Evolutionary conservation across 73 alveolate species (phyloP).

Genomic region (Tetrahymena borealis): DNA sequence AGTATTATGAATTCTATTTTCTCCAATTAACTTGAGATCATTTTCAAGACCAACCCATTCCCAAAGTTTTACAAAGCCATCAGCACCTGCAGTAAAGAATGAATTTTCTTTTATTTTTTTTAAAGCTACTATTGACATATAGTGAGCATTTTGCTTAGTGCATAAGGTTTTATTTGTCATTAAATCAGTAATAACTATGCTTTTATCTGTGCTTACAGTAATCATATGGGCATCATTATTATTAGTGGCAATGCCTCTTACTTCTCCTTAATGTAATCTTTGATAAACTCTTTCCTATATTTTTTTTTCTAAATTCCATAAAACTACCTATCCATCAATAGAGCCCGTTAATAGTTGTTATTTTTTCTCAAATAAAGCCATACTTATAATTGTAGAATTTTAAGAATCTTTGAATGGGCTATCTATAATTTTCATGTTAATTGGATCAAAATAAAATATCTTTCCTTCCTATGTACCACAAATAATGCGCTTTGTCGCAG

Average conservation of each 20-base stretch:
- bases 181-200: background rate
- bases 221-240: background rate
- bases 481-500: background rate
- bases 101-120: background rate
- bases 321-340: background rate
- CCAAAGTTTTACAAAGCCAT: background rate
- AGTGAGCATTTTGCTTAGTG: background rate
- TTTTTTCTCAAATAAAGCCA: background rate
- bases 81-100: slow-evolving; percentile 3
- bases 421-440: background rate
- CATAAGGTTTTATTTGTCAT: background rate
- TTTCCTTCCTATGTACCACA: background rate
- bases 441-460: background rate
- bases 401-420: background rate
- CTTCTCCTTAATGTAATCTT: background rate
- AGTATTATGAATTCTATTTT: background rate
- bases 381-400: background rate
- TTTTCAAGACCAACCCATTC: background rate
- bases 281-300: background rate
- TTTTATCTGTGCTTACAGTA: background rate
- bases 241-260: background rate
- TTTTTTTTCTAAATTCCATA: background rate
- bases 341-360: background rate
- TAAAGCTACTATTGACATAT: background rate
- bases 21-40: background rate